A percentile compares a stretch with the other conserved stretches of the same genome.
Evolutionary conservation across 23 red algal genomes (phyloP).

Genomic region (Gracilaria domingensis): DNA sequence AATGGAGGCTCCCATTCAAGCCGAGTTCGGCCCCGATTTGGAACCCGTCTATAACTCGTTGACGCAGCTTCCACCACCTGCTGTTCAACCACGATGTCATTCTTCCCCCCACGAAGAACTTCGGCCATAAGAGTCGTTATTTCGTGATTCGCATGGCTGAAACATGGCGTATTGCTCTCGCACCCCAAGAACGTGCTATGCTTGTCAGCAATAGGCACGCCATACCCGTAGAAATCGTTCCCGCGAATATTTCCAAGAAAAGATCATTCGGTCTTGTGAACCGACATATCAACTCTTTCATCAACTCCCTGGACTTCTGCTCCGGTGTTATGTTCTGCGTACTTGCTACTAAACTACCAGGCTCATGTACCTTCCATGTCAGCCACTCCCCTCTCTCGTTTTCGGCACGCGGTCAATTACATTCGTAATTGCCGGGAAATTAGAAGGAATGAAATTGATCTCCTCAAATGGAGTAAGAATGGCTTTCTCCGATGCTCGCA

Average conservation of each 20-base stretch:
- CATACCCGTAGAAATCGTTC: neutral
- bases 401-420: too few relatives aligned
- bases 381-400: neutral
- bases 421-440: too few relatives aligned
- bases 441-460: too few relatives aligned
- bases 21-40: too few relatives aligned
- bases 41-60: too few relatives aligned
- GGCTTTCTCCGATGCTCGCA: too few relatives aligned
- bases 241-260: neutral
- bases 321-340: neutral
- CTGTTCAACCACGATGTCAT: too few relatives aligned
- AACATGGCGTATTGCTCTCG: neutral
- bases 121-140: neutral
- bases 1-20: too few relatives aligned
- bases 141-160: neutral
- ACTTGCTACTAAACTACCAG: neutral
- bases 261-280: neutral
- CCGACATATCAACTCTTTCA: constrained; percentile 23
- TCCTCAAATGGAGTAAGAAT: too few relatives aligned
- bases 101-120: too few relatives aligned
- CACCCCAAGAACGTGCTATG: neutral
- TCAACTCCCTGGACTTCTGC: constrained; percentile 4
- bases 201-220: neutral
- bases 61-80: too few relatives aligned
- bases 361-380: too few relatives aligned